Conservation (phyloP, 257 asterid species). For the Solanum rostratum region DNA sequence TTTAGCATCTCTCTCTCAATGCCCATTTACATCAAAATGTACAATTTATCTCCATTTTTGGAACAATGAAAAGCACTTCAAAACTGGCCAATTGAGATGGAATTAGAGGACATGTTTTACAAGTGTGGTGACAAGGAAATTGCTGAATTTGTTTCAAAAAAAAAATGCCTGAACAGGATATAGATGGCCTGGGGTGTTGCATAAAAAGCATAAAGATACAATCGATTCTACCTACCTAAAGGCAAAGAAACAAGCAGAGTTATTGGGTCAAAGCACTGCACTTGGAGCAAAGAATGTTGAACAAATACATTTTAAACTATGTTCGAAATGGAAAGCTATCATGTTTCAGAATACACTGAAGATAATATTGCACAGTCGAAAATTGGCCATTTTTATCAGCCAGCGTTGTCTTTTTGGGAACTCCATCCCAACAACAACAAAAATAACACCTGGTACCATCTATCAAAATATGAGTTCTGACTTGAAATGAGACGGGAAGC, state of each 20-base stretch:
- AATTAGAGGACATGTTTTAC: neutral
- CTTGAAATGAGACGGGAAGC: neutral
- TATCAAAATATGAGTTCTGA: neutral
- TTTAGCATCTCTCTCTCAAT: neutral
- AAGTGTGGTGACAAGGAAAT: neutral
- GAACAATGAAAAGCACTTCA: neutral
- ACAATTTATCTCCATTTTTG: neutral
- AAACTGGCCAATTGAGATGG: neutral
- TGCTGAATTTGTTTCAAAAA: neutral
- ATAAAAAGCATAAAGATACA: neutral
- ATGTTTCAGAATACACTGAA: neutral
- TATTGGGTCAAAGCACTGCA: neutral
- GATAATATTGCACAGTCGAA: neutral
- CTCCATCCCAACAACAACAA: neutral
- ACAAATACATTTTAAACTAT: neutral
- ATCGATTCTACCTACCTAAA: neutral
- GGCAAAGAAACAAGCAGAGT: neutral
- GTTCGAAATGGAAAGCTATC: neutral
- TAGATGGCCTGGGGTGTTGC: neutral
- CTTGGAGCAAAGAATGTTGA: neutral
- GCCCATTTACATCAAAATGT: neutral
- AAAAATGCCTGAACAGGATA: neutral
- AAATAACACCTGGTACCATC: constrained; percentile 1
- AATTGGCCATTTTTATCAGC: neutral
- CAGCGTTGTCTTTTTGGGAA: neutral